A percentile compares a stretch with the other conserved stretches of the same genome.
Evolutionary conservation across 2,329 filamentous ascomycete genomes (phyloP).

Genomic region (Dothistroma septosporum): DNA sequence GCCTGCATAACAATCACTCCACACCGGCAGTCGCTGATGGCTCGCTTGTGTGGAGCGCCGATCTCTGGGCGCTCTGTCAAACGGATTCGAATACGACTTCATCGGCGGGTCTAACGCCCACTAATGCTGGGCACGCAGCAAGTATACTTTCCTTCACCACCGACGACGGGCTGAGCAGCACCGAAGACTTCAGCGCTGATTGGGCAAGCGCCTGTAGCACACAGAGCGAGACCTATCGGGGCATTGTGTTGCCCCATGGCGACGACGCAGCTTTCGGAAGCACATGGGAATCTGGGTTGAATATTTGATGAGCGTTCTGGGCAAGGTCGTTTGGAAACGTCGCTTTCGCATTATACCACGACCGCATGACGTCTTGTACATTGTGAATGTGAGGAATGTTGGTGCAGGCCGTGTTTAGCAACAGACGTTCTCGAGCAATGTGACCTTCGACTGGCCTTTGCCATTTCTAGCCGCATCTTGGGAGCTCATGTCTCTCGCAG

Average conservation of each 20-base stretch:
- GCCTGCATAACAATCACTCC: slow-evolving; percentile 25
- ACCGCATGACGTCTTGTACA: background rate
- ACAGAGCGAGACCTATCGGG: slow-evolving; percentile 17
- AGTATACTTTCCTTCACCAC: slow-evolving; percentile 30
- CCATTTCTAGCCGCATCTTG: background rate
- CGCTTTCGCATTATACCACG: background rate
- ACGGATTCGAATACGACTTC: slow-evolving; percentile 24
- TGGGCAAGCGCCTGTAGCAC: slow-evolving; percentile 17
- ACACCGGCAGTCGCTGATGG: slow-evolving; percentile 19
- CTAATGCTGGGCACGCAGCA: slow-evolving; percentile 15
- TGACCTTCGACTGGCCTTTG: too few species aligned
- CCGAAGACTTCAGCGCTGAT: slow-evolving; percentile 23
- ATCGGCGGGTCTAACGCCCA: slow-evolving; percentile 9
- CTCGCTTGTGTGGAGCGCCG: slow-evolving; percentile 23
- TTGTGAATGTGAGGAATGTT: background rate
- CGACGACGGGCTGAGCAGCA: slow-evolving; percentile 22
- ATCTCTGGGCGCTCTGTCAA: slow-evolving; percentile 32
- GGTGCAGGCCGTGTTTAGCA: background rate
- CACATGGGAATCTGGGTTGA: slow-evolving; percentile 8
- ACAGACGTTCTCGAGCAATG: too few species aligned
- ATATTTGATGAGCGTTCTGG: background rate
- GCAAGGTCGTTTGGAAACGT: background rate
- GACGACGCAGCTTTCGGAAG: slow-evolving; percentile 42
- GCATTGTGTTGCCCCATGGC: slow-evolving; percentile 22
- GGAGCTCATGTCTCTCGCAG: background rate